Evolutionary conservation across 2,329 filamentous ascomycete genomes (phyloP).

Genomic region (Aspergillus thermomutatus): DNA sequence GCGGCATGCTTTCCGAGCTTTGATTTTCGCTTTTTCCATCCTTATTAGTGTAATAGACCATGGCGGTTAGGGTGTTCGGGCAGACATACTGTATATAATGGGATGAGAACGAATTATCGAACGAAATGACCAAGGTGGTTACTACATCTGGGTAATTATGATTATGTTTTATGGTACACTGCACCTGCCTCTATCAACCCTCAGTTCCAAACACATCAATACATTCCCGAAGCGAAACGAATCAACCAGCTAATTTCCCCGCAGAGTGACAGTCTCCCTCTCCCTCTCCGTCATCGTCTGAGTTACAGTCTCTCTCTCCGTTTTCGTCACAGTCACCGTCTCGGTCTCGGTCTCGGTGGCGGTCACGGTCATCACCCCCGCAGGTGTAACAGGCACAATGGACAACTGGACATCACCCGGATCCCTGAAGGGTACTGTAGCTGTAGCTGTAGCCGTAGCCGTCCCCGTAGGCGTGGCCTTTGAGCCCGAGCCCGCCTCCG

Average conservation of each 20-base stretch:
- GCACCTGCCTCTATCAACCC: background rate
- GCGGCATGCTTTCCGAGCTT: constrained; percentile 44
- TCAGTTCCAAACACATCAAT: background rate
- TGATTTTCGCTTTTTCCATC: constrained; percentile 8
- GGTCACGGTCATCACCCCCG: constrained; percentile 13
- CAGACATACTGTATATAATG: background rate
- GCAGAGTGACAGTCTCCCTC: constrained; percentile 3
- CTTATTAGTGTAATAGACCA: background rate
- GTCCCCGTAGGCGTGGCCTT: background rate
- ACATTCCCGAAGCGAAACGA: background rate
- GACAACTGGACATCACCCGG: constrained; percentile 2
- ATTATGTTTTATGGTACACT: background rate
- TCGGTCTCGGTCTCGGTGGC: constrained; percentile 9
- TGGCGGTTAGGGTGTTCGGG: background rate
- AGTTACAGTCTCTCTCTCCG: constrained; percentile 4
- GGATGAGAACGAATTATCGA: background rate
- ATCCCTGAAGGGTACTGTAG: background rate
- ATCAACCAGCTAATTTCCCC: background rate
- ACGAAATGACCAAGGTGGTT: background rate
- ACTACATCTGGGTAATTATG: background rate
- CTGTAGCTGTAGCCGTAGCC: no score
- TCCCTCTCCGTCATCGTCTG: constrained; percentile 7
- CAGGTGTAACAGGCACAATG: constrained; percentile 13
- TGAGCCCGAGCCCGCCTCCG: background rate
- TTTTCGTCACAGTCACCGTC: constrained; percentile 6